phyloP scores from a whole-genome alignment of 2,329 filamentous ascomycete species.

The Arthrinium puccinioides region DNA sequence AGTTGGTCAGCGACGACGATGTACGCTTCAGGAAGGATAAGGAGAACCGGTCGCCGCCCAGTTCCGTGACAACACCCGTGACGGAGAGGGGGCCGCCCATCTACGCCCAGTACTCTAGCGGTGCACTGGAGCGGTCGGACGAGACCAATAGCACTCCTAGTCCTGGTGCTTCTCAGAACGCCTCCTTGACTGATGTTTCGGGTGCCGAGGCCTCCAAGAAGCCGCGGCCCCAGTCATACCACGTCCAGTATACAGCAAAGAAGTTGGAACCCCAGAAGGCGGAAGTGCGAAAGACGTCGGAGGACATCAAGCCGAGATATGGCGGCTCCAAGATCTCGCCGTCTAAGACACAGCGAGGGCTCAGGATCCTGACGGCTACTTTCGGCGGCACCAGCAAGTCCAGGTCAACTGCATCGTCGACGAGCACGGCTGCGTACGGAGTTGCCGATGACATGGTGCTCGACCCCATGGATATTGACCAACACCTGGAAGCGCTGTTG shows the following conservation, averaged over 20 bases:
- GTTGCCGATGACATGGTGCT: slow-evolving; percentile 38
- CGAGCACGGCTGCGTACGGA: slow-evolving; percentile 29
- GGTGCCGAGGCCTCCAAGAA: slow-evolving; percentile 22
- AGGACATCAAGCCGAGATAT: slow-evolving; percentile 10
- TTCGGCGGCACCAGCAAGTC: slow-evolving; percentile 29
- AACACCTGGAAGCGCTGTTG: slow-evolving; percentile 56
- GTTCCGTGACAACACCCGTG: slow-evolving; percentile 31
- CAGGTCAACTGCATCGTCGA: slow-evolving; percentile 22
- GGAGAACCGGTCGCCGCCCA: slow-evolving; percentile 67
- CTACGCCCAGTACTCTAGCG: slow-evolving; percentile 65
- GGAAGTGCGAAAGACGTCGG: slow-evolving; percentile 10
- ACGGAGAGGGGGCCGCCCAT: slow-evolving; percentile 57
- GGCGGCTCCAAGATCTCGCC: slow-evolving; percentile 17
- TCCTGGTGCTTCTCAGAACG: neutral
- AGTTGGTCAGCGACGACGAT: slow-evolving; percentile 41
- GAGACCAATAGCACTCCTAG: slow-evolving; percentile 4
- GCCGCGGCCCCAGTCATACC: slow-evolving; percentile 44
- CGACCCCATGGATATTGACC: slow-evolving; percentile 47
- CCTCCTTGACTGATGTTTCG: slow-evolving; percentile 11
- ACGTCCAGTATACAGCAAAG: slow-evolving; percentile 25
- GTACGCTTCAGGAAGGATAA: slow-evolving; percentile 56
- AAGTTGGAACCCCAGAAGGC: neutral
- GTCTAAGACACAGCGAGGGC: slow-evolving; percentile 33
- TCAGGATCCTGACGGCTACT: slow-evolving; percentile 30
- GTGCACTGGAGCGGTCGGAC: slow-evolving; percentile 20